Conservation (phyloP, 2,329 filamentous ascomycete species). For the Pseudogymnoascus pannorum region DNA sequence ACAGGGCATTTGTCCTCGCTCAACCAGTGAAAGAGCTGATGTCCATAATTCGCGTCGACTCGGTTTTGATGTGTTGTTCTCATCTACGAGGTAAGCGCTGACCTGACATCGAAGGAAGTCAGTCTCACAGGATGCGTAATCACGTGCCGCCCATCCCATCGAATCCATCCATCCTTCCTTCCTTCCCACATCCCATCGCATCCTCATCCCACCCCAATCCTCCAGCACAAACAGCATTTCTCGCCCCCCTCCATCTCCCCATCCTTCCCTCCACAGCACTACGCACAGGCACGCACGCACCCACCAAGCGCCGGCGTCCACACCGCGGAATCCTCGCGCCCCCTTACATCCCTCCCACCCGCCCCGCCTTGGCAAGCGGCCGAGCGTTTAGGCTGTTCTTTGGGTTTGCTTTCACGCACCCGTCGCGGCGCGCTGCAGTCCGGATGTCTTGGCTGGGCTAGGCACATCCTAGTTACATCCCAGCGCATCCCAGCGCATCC, state of each 20-base stretch:
- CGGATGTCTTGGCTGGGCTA: too few relatives aligned
- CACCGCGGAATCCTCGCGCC: background rate
- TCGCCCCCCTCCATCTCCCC: background rate
- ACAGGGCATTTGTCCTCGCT: background rate
- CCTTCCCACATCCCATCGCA: background rate
- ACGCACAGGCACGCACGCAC: too few relatives aligned
- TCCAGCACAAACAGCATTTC: background rate
- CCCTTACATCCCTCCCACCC: background rate
- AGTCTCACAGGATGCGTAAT: background rate
- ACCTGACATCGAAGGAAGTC: too few relatives aligned
- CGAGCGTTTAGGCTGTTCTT: background rate
- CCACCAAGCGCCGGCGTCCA: background rate
- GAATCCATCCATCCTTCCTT: background rate
- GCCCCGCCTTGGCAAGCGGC: background rate
- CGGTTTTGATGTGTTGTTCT: background rate
- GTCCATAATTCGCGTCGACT: background rate
- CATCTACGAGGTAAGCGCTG: background rate
- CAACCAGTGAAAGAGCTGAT: background rate
- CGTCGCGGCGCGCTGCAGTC: too few relatives aligned
- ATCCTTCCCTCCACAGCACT: background rate
- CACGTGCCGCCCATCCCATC: background rate
- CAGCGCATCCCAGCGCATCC: too few relatives aligned
- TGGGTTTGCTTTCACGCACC: too few relatives aligned
- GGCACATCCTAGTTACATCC: too few relatives aligned
- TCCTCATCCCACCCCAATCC: background rate